Conservation (phyloP, 441 rosid species). For the Biscutella laevigata region DNA sequence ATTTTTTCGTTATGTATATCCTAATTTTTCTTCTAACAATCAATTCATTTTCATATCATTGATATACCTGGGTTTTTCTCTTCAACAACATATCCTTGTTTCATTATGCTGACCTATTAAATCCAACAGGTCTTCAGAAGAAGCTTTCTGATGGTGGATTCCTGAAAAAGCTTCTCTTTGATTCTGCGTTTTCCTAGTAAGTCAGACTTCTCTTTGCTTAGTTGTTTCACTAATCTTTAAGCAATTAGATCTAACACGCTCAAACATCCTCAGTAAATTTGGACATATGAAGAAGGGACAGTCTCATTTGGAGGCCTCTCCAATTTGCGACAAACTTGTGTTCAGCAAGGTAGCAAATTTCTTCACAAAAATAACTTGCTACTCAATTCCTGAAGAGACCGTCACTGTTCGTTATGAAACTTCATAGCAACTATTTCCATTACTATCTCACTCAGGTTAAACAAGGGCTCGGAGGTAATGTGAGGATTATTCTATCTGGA, state of each 20-base stretch:
- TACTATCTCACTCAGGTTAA: slow-evolving; percentile 48
- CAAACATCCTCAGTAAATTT: slow-evolving; percentile 42
- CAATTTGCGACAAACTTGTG: slow-evolving; percentile 67
- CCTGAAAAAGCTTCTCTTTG: slow-evolving; percentile 43
- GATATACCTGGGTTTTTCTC: not conserved
- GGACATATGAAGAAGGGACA: slow-evolving; percentile 48
- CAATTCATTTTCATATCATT: not conserved
- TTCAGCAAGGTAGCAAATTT: slow-evolving; percentile 54
- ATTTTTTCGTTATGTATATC: not conserved
- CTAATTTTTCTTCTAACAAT: not conserved
- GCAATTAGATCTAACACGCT: slow-evolving; percentile 6
- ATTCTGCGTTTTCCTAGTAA: slow-evolving; percentile 65
- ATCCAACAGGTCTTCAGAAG: slow-evolving; percentile 58
- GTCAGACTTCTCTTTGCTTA: slow-evolving; percentile 22
- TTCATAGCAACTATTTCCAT: slow-evolving; percentile 4
- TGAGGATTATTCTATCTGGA: slow-evolving; percentile 78
- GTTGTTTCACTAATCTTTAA: not conserved
- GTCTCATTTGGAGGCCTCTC: slow-evolving; percentile 54
- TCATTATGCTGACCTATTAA: slow-evolving; percentile 2
- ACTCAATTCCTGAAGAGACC: not conserved
- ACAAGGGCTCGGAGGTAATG: slow-evolving; percentile 85
- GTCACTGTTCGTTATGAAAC: not conserved
- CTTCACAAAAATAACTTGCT: not conserved
- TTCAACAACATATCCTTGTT: not conserved
- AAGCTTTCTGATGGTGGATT: slow-evolving; percentile 59